Evolutionary conservation across 2,329 filamentous ascomycete species (phyloP).

Genomic region (Phoma sp.): DNA sequence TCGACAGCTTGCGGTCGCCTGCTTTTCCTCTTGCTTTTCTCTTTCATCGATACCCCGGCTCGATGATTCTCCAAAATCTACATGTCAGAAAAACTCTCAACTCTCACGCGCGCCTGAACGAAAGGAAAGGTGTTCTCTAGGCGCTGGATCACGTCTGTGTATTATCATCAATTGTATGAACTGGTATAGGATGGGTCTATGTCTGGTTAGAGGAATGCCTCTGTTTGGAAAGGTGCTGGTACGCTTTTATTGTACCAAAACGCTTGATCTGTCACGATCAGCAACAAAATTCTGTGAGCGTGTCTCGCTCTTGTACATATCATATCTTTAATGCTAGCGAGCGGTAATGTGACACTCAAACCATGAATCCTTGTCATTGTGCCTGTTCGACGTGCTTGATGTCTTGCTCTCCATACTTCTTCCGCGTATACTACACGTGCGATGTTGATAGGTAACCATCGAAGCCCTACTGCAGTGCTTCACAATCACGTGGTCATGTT

Average conservation of each 20-base stretch:
- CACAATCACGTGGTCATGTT: not conserved
- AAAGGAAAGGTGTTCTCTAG: constrained; percentile 24
- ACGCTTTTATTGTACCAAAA: constrained; percentile 29
- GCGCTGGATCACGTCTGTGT: constrained; percentile 41
- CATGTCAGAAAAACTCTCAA: constrained; percentile 35
- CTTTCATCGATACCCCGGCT: constrained; percentile 19
- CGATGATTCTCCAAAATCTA: constrained; percentile 26
- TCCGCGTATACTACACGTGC: not conserved
- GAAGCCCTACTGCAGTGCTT: not conserved
- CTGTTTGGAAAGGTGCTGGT: constrained; percentile 28
- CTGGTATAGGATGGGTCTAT: constrained; percentile 24
- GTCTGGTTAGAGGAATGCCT: constrained; percentile 18
- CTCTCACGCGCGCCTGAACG: constrained; percentile 30
- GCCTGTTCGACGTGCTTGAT: not conserved
- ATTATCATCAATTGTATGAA: constrained; percentile 38
- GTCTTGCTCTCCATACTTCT: not conserved
- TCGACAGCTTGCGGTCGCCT: constrained; percentile 8
- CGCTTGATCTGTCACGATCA: constrained; percentile 17
- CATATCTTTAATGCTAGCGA: constrained; percentile 37
- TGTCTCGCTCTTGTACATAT: constrained; percentile 24
- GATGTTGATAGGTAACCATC: not conserved
- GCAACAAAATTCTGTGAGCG: constrained; percentile 25
- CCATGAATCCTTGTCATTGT: not conserved
- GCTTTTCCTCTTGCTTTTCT: constrained; percentile 18
- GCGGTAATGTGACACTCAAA: constrained; percentile 13